These are phyloP conservation scores for Backusella mclennaniae DNA, from an alignment of 192 early-diverging fungal genomes.

Conservation along the genomic window DNA sequence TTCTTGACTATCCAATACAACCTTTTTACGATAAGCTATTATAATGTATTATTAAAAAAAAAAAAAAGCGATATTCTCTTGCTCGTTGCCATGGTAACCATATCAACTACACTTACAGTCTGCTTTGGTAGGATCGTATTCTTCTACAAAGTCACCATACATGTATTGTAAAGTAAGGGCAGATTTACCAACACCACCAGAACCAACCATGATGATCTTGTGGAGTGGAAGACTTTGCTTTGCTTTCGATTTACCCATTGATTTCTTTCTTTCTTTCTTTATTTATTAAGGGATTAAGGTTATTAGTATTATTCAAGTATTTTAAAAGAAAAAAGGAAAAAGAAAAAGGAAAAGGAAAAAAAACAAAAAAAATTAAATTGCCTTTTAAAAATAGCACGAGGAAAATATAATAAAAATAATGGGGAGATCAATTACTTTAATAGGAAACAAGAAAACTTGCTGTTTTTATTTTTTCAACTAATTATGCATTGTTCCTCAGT, in stretches of 20 bases:
- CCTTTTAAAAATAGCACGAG: neutral
- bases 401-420: neutral
- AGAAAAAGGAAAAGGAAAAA: neutral
- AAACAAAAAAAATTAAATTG: neutral
- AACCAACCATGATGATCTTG: slow-evolving; percentile 92
- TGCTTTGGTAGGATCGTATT: slow-evolving; percentile 93
- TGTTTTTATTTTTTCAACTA: neutral
- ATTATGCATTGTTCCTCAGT: slow-evolving; percentile 2
- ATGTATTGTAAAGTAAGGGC: slow-evolving; percentile 87
- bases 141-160: slow-evolving; percentile 93
- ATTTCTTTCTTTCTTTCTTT: neutral
- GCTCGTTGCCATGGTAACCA: no score
- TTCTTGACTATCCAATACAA: slow-evolving; percentile 67
- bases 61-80: no score
- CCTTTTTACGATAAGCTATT: slow-evolving; percentile 78
- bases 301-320: neutral
- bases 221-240: slow-evolving; percentile 76
- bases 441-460: neutral
- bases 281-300: neutral
- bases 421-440: slow-evolving; percentile 1
- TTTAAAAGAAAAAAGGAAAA: neutral
- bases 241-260: slow-evolving; percentile 43
- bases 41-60: no score
- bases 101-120: slow-evolving; percentile 47
- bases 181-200: slow-evolving; percentile 88